Conservation (phyloP, 176 grass and related monocot genomes). For the Paspalum notatum region DNA sequence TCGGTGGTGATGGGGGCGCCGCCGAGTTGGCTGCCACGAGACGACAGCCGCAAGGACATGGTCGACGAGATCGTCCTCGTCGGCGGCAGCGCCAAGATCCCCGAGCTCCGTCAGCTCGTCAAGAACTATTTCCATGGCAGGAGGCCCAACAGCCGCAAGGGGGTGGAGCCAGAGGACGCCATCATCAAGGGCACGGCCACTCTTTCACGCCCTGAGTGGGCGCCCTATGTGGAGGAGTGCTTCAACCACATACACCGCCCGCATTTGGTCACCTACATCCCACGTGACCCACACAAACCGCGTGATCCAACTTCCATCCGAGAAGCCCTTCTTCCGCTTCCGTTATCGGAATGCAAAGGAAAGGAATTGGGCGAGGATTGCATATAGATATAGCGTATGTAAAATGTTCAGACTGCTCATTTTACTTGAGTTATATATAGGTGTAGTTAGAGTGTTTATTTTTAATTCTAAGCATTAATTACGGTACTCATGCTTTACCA, state of each 20-base stretch:
- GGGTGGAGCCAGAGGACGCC: background rate
- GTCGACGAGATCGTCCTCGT: slow-evolving; percentile 29
- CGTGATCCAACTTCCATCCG: too few relatives aligned
- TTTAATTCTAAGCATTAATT: too few relatives aligned
- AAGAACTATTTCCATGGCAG: slow-evolving; percentile 26
- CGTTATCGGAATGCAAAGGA: too few relatives aligned
- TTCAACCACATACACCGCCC: background rate
- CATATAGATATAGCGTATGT: too few relatives aligned
- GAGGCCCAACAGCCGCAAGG: background rate
- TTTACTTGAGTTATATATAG: too few relatives aligned
- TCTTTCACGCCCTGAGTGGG: background rate
- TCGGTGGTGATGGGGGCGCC: background rate
- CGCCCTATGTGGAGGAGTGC: background rate
- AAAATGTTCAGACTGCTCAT: too few relatives aligned
- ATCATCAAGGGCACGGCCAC: background rate
- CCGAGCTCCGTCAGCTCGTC: slow-evolving; percentile 4
- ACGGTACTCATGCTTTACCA: too few relatives aligned
- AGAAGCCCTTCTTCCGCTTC: too few relatives aligned
- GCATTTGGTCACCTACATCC: too few relatives aligned
- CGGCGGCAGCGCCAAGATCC: slow-evolving; percentile 34
- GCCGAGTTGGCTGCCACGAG: background rate
- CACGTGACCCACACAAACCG: too few relatives aligned
- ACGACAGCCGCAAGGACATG: background rate
- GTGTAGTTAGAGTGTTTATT: too few relatives aligned
- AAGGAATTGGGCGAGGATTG: too few relatives aligned